Conservation (phyloP, 805 yeast genomes). For the Komagataella phaffii region DNA sequence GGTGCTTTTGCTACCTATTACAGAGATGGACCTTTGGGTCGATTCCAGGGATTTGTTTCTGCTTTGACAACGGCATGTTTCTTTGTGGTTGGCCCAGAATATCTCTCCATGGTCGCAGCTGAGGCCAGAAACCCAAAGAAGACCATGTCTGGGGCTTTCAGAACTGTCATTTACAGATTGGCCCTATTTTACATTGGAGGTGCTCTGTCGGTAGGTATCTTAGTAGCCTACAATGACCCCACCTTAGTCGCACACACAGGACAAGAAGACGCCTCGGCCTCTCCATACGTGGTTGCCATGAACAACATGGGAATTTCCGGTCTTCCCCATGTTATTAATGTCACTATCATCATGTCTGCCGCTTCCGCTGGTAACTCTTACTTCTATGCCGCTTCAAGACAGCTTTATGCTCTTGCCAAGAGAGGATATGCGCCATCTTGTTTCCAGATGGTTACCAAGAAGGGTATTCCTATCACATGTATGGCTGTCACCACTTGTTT, state of each 20-base stretch:
- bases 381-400: constrained; percentile 51
- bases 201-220: constrained; percentile 25
- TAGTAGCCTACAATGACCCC: constrained; percentile 23
- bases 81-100: constrained; percentile 29
- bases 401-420: constrained; percentile 52
- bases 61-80: constrained; percentile 24
- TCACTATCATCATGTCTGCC: constrained; percentile 55
- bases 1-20: constrained; percentile 19
- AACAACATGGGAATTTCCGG: constrained; percentile 42
- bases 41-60: constrained; percentile 27
- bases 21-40: constrained; percentile 22
- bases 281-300: constrained; percentile 78
- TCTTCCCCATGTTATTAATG: constrained; percentile 66
- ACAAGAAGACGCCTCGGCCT: constrained; percentile 34
- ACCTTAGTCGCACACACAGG: constrained; percentile 5
- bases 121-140: constrained; percentile 28
- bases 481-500: constrained; percentile 39
- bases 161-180: constrained; percentile 28
- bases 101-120: constrained; percentile 28
- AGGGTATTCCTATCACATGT: constrained; percentile 59
- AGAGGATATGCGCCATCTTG: constrained; percentile 61
- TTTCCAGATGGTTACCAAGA: constrained; percentile 44
- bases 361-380: constrained; percentile 77
- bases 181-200: constrained; percentile 30
- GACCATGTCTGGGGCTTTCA: constrained; percentile 20